These are phyloP conservation scores for Marasmius fiardii DNA, from an alignment of 1,284 basidiomycete species.

Conservation along the genomic window DNA sequence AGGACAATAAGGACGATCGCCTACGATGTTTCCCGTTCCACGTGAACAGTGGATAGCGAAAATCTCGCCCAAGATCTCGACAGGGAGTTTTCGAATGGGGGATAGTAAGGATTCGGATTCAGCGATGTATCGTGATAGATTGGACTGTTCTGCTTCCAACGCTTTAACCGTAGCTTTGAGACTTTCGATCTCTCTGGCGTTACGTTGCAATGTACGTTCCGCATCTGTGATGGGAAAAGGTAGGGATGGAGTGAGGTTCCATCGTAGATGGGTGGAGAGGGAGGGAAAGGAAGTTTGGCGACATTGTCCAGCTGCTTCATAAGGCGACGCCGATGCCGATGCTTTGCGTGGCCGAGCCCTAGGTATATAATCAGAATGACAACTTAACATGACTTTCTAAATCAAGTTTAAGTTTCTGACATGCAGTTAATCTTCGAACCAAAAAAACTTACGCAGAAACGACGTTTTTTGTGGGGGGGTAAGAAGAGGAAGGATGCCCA, in stretches of 20 bases:
- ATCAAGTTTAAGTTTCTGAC: background rate
- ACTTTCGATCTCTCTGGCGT: background rate
- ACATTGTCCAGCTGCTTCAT: too few species aligned
- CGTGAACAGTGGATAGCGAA: background rate
- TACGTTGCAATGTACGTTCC: background rate
- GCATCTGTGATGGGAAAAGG: background rate
- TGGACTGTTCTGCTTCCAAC: background rate
- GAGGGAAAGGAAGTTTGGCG: background rate
- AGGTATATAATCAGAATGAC: background rate
- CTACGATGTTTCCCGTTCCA: background rate
- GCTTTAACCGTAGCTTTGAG: background rate
- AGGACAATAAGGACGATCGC: background rate
- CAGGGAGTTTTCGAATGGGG: conserved; percentile 2
- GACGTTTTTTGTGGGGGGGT: too few species aligned
- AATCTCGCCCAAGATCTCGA: background rate
- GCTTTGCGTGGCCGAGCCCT: background rate
- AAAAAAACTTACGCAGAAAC: too few species aligned
- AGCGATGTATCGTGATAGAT: background rate
- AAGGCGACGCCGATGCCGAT: too few species aligned
- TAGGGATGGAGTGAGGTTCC: background rate
- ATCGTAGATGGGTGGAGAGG: background rate
- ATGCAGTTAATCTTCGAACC: too few species aligned
- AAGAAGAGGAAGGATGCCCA: too few species aligned
- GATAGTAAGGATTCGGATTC: background rate
- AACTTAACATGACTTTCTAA: background rate